Evolutionary conservation across 768 basidiomycete genomes (phyloP).

Genomic region (Steccherinum ochraceum): DNA sequence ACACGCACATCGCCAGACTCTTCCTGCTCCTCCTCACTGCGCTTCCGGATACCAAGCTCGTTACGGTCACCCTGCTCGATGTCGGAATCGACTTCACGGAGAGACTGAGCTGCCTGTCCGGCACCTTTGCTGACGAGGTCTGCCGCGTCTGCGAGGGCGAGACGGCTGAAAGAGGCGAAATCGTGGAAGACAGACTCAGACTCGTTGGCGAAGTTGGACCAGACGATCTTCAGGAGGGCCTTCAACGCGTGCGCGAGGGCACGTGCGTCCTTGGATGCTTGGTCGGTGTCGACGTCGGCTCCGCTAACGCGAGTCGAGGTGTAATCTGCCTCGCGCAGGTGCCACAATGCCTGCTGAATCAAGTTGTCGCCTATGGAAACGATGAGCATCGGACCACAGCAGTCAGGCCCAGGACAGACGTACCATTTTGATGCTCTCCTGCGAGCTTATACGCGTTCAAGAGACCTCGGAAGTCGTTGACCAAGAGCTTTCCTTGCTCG

Average conservation of each 20-base stretch:
- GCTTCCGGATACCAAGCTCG: slow-evolving; percentile 45
- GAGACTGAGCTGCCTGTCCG: slow-evolving; percentile 39
- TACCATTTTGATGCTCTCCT: slow-evolving; percentile 52
- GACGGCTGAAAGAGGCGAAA: slow-evolving; percentile 57
- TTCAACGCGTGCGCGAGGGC: slow-evolving; percentile 45
- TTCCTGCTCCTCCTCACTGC: slow-evolving; percentile 39
- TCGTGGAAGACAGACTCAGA: slow-evolving; percentile 50
- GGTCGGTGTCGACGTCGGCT: slow-evolving; percentile 30
- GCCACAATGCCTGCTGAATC: slow-evolving; percentile 62
- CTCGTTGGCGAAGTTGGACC: slow-evolving; percentile 47
- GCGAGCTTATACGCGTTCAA: slow-evolving; percentile 54
- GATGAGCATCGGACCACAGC: slow-evolving; percentile 3
- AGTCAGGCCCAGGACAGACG: slow-evolving; percentile 3
- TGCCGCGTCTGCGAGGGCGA: slow-evolving; percentile 61
- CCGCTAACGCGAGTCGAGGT: slow-evolving; percentile 25
- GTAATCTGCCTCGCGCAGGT: slow-evolving; percentile 51
- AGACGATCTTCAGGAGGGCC: slow-evolving; percentile 45
- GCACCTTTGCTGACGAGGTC: slow-evolving; percentile 52
- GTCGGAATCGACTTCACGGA: slow-evolving; percentile 50
- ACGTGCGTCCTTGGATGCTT: slow-evolving; percentile 43
- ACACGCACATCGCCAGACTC: slow-evolving; percentile 38
- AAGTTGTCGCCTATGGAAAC: slow-evolving; percentile 60
- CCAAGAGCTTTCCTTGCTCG: slow-evolving; percentile 46
- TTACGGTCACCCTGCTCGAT: slow-evolving; percentile 59
- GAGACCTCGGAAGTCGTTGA: slow-evolving; percentile 42